Conservation (phyloP, 352 stramenopile species). For the Globisporangium lucens region DNA sequence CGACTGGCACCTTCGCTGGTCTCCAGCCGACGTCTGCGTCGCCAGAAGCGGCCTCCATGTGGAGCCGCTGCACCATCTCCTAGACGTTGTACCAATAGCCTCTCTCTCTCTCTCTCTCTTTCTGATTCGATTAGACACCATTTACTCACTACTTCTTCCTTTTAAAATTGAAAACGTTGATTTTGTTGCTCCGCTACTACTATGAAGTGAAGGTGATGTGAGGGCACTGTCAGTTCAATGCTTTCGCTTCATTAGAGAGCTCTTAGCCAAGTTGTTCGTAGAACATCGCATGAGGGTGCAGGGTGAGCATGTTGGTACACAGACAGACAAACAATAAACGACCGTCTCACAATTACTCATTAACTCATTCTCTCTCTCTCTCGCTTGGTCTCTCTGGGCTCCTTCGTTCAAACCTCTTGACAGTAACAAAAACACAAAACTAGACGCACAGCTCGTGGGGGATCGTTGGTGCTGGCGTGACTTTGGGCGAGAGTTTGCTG, state of each 20-base stretch:
- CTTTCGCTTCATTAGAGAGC: too few relatives aligned
- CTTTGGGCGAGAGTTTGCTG: not conserved
- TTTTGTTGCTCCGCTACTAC: not conserved
- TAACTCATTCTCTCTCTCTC: not conserved
- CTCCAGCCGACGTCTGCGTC: constrained; percentile 21
- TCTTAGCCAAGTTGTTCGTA: too few relatives aligned
- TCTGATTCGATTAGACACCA: not conserved
- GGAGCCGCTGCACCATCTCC: constrained; percentile 61
- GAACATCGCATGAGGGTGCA: too few relatives aligned
- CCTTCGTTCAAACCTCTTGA: not conserved
- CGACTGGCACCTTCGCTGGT: constrained; percentile 9
- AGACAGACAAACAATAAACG: not conserved
- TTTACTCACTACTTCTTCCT: not conserved
- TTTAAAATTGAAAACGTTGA: constrained; percentile 6
- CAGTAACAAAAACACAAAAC: constrained; percentile 1
- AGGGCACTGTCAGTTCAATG: too few relatives aligned
- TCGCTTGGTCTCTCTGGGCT: not conserved
- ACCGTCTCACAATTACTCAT: not conserved
- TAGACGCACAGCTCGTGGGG: constrained; percentile 17
- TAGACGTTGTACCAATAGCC: constrained; percentile 26
- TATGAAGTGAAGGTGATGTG: too few relatives aligned
- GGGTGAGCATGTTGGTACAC: not conserved
- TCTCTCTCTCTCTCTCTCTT: not conserved
- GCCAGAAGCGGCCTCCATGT: constrained; percentile 23
- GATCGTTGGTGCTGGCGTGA: constrained; percentile 11